Conservation (phyloP, 495 filamentous ascomycete species). For the Lasiosphaeriaceae sp. region DNA sequence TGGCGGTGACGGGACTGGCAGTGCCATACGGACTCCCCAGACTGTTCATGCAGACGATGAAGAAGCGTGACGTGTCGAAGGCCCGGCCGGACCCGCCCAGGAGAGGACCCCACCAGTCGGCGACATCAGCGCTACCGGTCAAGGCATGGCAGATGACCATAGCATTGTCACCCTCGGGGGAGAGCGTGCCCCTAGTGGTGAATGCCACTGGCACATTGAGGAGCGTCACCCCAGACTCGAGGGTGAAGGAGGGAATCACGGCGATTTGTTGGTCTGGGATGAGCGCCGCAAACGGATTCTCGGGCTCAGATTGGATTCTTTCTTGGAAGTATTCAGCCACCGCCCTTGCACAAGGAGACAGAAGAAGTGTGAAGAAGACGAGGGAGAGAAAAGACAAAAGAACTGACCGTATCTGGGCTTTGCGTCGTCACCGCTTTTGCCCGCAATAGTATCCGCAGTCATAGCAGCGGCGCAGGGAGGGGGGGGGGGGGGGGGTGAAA, state of each 20-base stretch:
- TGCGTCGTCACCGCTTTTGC: constrained; percentile 8
- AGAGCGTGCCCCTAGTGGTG: constrained; percentile 76
- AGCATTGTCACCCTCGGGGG: constrained; percentile 75
- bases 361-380: too few relatives aligned
- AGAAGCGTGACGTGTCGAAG: constrained; percentile 90
- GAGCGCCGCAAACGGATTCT: constrained; percentile 85
- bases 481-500: too few relatives aligned
- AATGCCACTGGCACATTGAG: constrained; percentile 91
- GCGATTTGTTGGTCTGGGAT: constrained; percentile 84
- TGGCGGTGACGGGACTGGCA: constrained; percentile 87
- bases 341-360: constrained; percentile 18
- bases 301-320: constrained; percentile 64
- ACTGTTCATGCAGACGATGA: constrained; percentile 93
- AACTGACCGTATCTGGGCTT: constrained; percentile 41
- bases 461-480: constrained; percentile 15
- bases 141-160: constrained; percentile 97
- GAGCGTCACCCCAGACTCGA: constrained; percentile 87
- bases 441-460: constrained; percentile 3
- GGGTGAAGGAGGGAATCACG: constrained; percentile 82
- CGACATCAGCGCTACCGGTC: constrained; percentile 92
- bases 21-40: constrained; percentile 95
- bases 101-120: constrained; percentile 97
- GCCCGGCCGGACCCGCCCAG: constrained; percentile 84
- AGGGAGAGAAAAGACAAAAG: too few relatives aligned
- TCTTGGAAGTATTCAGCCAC: constrained; percentile 57